Percentiles rank a stretch among this genome's conserved stretches.
Evolutionary conservation across 2,329 filamentous ascomycete genomes (phyloP).

Genomic region (Sporothrix curviconia): DNA sequence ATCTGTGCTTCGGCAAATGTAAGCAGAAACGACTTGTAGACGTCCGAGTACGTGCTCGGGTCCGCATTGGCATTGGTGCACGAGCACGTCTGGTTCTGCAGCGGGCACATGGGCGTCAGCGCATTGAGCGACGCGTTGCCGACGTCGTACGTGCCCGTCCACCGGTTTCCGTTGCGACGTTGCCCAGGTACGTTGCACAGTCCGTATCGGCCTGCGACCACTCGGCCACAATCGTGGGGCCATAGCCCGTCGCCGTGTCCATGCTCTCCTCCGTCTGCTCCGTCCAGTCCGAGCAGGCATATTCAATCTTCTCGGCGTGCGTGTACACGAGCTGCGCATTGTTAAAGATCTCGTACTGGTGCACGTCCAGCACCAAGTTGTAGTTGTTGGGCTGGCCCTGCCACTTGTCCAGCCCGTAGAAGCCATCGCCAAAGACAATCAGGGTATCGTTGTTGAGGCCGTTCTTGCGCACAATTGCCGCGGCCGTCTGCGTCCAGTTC

Average conservation of each 20-base stretch:
- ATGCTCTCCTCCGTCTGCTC: conserved; percentile 67
- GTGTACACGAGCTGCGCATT: conserved; percentile 72
- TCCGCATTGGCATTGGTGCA: conserved; percentile 73
- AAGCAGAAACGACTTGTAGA: conserved; percentile 78
- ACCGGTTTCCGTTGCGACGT: conserved; percentile 81
- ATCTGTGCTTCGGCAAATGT: conserved; percentile 97
- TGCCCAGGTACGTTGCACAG: conserved; percentile 80
- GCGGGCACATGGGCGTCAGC: conserved; percentile 67
- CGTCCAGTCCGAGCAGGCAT: conserved; percentile 84
- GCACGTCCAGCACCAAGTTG: conserved; percentile 83
- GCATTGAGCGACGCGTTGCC: conserved; percentile 57
- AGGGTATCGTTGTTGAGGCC: conserved; percentile 58
- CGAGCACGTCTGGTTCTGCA: conserved; percentile 56
- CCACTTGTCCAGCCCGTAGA: conserved; percentile 88
- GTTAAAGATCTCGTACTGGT: conserved; percentile 99
- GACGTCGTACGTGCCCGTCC: conserved; percentile 78
- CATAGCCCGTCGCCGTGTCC: conserved; percentile 72
- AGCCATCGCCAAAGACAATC: conserved; percentile 88
- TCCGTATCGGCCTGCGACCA: conserved; percentile 98
- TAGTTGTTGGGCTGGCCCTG: conserved; percentile 70
- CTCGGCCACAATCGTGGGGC: conserved; percentile 89
- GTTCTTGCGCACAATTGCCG: conserved; percentile 66
- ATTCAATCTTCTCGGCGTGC: conserved; percentile 76
- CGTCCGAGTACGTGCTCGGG: conserved; percentile 56
- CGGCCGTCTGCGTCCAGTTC: conserved; percentile 71